Conservation (phyloP, 108 stramenopile genomes). For the Nannochloropsis salina region DNA sequence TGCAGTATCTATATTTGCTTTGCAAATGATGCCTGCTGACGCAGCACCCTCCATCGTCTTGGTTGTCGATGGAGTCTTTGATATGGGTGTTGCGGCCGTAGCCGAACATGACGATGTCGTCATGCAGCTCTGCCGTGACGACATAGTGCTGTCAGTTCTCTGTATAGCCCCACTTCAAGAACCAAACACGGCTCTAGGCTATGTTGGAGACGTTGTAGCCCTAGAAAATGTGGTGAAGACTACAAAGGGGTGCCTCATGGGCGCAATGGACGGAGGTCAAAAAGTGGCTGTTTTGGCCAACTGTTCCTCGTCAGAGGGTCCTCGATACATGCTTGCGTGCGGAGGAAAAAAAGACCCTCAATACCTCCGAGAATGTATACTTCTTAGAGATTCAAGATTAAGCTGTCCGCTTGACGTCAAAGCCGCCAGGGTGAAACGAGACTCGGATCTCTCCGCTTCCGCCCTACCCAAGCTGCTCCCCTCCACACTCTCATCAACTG, state of each 20-base stretch:
- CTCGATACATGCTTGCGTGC: neutral
- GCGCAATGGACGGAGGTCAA: neutral
- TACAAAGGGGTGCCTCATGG: neutral
- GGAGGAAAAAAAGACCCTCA: neutral
- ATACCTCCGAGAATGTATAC: neutral
- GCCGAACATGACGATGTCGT: neutral
- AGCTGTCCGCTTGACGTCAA: neutral
- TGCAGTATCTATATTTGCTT: neutral
- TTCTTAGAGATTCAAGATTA: neutral
- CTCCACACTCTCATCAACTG: neutral
- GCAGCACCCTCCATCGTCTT: neutral
- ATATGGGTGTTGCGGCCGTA: neutral
- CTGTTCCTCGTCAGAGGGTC: neutral
- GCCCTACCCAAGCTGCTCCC: neutral
- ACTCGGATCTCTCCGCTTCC: neutral
- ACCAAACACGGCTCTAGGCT: neutral
- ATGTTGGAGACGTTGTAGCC: neutral
- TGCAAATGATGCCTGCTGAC: neutral
- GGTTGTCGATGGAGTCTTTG: neutral
- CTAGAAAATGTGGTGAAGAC: neutral
- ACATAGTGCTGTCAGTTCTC: neutral
- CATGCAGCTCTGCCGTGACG: constrained; percentile 19
- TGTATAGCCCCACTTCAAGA: neutral
- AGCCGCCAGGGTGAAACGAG: neutral
- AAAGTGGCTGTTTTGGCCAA: neutral